Percentiles rank a stretch among this genome's conserved stretches.
Conservation (phyloP, 116 monocot species). For the Papilionanthe hybrid region DNA sequence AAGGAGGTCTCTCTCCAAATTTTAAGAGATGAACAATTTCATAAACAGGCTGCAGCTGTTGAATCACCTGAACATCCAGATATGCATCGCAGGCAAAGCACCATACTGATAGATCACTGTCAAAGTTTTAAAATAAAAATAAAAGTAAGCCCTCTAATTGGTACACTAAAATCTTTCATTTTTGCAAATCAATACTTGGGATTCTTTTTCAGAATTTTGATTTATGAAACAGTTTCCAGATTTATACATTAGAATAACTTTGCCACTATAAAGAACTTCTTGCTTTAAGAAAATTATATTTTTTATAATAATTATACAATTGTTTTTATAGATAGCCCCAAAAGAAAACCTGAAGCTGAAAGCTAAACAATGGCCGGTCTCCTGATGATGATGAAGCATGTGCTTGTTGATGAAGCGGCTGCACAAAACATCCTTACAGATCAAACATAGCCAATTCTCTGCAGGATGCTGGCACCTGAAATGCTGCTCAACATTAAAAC, state of each 20-base stretch:
- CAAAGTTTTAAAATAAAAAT: conserved; percentile 1
- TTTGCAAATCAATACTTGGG: too few relatives aligned
- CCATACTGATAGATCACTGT: conserved; percentile 92
- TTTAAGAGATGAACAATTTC: conserved; percentile 76
- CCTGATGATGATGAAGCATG: conserved; percentile 71
- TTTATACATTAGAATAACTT: too few relatives aligned
- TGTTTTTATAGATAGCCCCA: too few relatives aligned
- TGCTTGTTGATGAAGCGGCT: conserved; percentile 92
- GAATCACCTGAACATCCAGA: conserved; percentile 74
- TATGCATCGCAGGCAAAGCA: conserved; percentile 86
- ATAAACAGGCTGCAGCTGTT: conserved; percentile 60
- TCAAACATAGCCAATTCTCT: conserved; percentile 83
- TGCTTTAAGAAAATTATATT: too few relatives aligned
- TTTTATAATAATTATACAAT: too few relatives aligned
- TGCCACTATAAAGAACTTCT: too few relatives aligned
- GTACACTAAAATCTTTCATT: not conserved
- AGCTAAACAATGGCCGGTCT: conserved; percentile 66
- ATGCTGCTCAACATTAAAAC: not conserved
- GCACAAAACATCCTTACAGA: conserved; percentile 84
- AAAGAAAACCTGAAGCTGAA: conserved; percentile 67
- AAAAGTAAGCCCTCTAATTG: not conserved
- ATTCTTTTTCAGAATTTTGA: too few relatives aligned
- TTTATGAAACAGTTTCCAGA: too few relatives aligned
- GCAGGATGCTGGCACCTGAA: conserved; percentile 70
- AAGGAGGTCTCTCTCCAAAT: conserved; percentile 61